A percentile compares a stretch with the other conserved stretches of the same genome.
phyloP scores from a whole-genome alignment of 2,329 filamentous ascomycete species.

The Cladorrhinum sp. region DNA sequence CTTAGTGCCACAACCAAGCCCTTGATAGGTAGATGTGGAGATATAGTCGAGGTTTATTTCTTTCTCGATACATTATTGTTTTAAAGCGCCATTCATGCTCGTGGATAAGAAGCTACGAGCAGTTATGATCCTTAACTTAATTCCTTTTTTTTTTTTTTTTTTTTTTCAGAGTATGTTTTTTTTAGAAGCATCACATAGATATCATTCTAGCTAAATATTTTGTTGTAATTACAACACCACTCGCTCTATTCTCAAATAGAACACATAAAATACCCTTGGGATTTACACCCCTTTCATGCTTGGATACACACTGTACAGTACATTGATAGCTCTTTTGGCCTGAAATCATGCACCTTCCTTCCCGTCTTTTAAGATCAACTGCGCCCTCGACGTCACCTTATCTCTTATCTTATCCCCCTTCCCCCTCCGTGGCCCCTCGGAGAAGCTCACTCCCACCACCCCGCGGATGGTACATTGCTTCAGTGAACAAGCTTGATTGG shows the following conservation, averaged over 20 bases:
- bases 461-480: not conserved
- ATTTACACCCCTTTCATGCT: too few relatives aligned
- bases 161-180: not conserved
- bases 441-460: not conserved
- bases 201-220: not conserved
- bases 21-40: slow-evolving; percentile 45
- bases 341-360: too few relatives aligned
- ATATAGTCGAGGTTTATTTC: not conserved
- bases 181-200: slow-evolving; percentile 2
- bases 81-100: not conserved
- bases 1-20: slow-evolving; percentile 57
- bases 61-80: not conserved
- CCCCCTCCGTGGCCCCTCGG: not conserved
- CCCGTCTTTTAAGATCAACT: not conserved
- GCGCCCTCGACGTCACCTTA: slow-evolving; percentile 9
- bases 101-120: not conserved
- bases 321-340: too few relatives aligned
- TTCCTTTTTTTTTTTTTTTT: too few relatives aligned
- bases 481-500: not conserved
- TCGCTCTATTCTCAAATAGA: not conserved
- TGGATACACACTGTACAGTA: too few relatives aligned
- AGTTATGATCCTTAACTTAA: not conserved
- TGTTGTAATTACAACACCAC: not conserved
- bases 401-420: slow-evolving; percentile 5
- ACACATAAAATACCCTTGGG: too few relatives aligned